These are phyloP conservation scores for Colletotrichum abscissum DNA, from an alignment of 2,329 filamentous ascomycete species.

Conservation along the genomic window DNA sequence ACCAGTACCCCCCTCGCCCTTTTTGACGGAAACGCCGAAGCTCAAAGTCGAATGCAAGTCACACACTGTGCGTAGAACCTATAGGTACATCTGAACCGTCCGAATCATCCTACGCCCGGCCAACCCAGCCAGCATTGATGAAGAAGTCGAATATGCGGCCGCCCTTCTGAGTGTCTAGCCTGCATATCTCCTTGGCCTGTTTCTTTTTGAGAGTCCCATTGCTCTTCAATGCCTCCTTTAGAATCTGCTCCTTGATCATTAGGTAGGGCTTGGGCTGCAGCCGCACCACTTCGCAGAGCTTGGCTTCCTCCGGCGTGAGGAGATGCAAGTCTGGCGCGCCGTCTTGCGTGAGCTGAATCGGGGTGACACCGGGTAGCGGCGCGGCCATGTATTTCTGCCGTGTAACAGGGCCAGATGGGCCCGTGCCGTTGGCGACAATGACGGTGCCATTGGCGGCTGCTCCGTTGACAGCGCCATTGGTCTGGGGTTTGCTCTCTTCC, in stretches of 20 bases:
- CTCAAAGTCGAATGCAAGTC: neutral
- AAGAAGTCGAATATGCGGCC: constrained; percentile 94
- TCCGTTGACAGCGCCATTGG: constrained; percentile 65
- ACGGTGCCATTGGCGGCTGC: constrained; percentile 53
- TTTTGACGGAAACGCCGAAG: neutral
- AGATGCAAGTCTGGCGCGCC: constrained; percentile 87
- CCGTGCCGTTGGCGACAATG: constrained; percentile 50
- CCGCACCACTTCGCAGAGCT: constrained; percentile 85
- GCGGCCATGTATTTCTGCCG: constrained; percentile 65
- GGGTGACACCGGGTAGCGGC: constrained; percentile 70
- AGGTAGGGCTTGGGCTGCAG: constrained; percentile 95
- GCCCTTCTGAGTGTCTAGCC: constrained; percentile 86
- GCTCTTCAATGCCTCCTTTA: constrained; percentile 89
- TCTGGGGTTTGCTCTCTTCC: constrained; percentile 61
- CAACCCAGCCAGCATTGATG: constrained; percentile 91
- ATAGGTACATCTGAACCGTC: too few species aligned
- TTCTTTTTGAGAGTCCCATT: constrained; percentile 95
- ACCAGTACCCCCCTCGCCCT: neutral
- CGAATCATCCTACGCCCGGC: constrained; percentile 70
- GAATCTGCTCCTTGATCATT: constrained; percentile 91
- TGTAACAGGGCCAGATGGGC: constrained; percentile 43
- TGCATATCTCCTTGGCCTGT: constrained; percentile 85
- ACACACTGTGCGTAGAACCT: neutral
- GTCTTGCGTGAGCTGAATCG: constrained; percentile 78
- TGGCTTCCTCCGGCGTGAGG: constrained; percentile 83